Evolutionary conservation across 805 yeast genomes (phyloP).

Genomic region (Metschnikowia baotianmanensis): DNA sequence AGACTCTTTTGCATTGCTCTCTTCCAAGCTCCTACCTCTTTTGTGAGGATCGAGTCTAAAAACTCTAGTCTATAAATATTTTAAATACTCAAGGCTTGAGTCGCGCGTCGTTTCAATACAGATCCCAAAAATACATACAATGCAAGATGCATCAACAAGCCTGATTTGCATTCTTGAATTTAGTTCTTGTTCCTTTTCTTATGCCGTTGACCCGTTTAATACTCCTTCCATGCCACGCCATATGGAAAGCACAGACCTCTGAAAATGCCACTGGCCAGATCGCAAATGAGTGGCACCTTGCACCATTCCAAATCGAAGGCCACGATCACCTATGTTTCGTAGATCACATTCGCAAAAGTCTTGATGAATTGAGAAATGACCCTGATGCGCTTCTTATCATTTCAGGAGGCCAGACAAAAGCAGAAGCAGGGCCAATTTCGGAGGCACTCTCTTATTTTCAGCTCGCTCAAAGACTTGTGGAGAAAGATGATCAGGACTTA

Average conservation of each 20-base stretch:
- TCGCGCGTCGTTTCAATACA: too few species aligned
- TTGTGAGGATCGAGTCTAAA: too few species aligned
- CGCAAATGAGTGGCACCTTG: conserved; percentile 62
- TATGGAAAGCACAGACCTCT: conserved; percentile 44
- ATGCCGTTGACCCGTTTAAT: conserved; percentile 21
- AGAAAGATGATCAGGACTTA: conserved; percentile 1
- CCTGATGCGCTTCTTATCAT: conserved; percentile 39
- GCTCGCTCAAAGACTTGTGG: conserved; percentile 36
- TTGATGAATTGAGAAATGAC: conserved; percentile 34
- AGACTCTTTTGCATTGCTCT: too few species aligned
- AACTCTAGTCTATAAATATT: too few species aligned
- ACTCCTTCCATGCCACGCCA: conserved; percentile 52
- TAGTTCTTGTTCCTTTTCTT: background rate
- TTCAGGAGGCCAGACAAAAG: conserved; percentile 75
- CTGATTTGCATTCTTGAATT: background rate
- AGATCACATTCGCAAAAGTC: conserved; percentile 53
- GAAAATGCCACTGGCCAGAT: conserved; percentile 41
- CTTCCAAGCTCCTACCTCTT: too few species aligned
- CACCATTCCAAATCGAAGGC: conserved; percentile 66
- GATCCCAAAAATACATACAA: too few species aligned
- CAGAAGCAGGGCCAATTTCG: conserved; percentile 49
- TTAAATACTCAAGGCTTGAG: too few species aligned
- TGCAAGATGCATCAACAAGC: background rate
- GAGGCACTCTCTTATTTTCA: conserved; percentile 60
- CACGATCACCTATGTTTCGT: conserved; percentile 65